Evolutionary conservation across 495 filamentous ascomycete genomes (phyloP).

Genomic region (Hypoxylon lienhwacheense): DNA sequence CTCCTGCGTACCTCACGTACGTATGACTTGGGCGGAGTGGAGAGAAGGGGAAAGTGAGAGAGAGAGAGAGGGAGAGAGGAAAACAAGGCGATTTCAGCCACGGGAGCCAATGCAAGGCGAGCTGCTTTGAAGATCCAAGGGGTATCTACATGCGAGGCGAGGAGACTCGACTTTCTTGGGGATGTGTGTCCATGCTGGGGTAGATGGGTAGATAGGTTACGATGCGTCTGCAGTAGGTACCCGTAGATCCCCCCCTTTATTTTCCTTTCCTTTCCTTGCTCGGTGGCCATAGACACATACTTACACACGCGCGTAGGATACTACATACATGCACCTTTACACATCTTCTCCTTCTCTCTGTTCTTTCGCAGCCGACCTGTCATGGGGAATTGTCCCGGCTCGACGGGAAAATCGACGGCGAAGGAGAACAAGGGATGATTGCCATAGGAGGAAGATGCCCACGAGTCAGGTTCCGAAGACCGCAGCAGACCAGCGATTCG

Average conservation of each 20-base stretch:
- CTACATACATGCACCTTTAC: too few relatives aligned
- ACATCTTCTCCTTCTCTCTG: too few relatives aligned
- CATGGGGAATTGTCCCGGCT: too few relatives aligned
- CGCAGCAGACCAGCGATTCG: slow-evolving; percentile 23
- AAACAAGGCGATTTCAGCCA: slow-evolving; percentile 24
- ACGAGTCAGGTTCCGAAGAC: slow-evolving; percentile 28
- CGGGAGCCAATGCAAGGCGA: slow-evolving; percentile 32
- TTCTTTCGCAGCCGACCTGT: too few relatives aligned
- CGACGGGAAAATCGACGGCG: not conserved
- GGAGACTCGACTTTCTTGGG: not conserved
- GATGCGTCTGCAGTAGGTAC: too few relatives aligned
- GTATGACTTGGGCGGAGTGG: slow-evolving; percentile 27
- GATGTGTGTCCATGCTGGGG: too few relatives aligned
- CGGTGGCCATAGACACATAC: too few relatives aligned
- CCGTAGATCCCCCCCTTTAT: too few relatives aligned
- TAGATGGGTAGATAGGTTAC: too few relatives aligned
- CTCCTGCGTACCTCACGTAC: slow-evolving; percentile 7
- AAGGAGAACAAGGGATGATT: too few relatives aligned
- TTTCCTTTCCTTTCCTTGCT: too few relatives aligned
- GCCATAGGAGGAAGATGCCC: slow-evolving; percentile 1
- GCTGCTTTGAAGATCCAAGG: slow-evolving; percentile 12
- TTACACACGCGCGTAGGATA: too few relatives aligned
- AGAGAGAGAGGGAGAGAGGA: not conserved
- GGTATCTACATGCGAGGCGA: slow-evolving; percentile 19
- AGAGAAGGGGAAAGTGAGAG: not conserved